Conservation (phyloP, 768 basidiomycete genomes). For the Tylopilus cervinicoccineus region DNA sequence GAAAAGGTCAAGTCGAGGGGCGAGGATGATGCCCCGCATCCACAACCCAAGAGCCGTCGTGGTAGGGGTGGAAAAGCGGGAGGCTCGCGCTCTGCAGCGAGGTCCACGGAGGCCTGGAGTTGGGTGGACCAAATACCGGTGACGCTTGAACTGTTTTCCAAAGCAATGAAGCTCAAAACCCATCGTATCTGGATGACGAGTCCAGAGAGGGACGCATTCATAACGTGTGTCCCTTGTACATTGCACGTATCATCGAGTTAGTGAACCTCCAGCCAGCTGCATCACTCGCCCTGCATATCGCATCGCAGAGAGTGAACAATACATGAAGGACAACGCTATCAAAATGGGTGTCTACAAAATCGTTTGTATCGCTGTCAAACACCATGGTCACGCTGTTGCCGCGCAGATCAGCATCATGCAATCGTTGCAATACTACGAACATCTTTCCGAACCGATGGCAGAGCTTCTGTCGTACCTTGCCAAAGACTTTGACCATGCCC, state of each 20-base stretch:
- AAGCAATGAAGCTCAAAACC: conserved; percentile 60
- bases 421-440: conserved; percentile 89
- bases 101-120: conserved; percentile 52
- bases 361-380: conserved; percentile 88
- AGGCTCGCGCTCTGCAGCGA: conserved; percentile 36
- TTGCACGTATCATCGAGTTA: background rate
- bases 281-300: conserved; percentile 86
- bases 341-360: conserved; percentile 78
- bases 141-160: conserved; percentile 67
- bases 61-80: conserved; percentile 59
- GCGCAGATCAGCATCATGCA: conserved; percentile 92
- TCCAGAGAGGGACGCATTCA: conserved; percentile 80
- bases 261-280: conserved; percentile 50
- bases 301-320: conserved; percentile 78
- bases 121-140: conserved; percentile 77
- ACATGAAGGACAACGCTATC: conserved; percentile 79
- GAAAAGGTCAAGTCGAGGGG: conserved; percentile 67
- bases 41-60: conserved; percentile 47
- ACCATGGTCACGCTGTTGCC: conserved; percentile 77
- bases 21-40: conserved; percentile 43
- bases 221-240: conserved; percentile 43
- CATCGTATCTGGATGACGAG: conserved; percentile 90
- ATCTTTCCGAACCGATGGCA: conserved; percentile 91
- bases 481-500: conserved; percentile 83
- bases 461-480: conserved; percentile 78